phyloP scores from a whole-genome alignment of 1,139 yeast genomes.

The Hemisphaericaspora subhashii region DNA sequence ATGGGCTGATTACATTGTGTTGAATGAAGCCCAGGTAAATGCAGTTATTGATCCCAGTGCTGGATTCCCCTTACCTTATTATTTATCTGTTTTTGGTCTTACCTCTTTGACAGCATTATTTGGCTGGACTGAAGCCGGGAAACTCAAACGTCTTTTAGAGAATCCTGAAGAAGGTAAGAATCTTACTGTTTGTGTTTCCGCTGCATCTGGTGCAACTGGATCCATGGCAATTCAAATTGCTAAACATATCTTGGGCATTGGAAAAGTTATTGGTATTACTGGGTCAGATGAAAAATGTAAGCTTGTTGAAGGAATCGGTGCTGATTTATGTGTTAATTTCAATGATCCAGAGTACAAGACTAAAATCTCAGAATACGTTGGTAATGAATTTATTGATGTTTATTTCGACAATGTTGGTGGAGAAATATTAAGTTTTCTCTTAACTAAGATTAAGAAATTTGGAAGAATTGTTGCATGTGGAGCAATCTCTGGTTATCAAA shows the following conservation, averaged over 20 bases:
- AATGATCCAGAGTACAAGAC: slow-evolving; percentile 43
- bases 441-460: slow-evolving; percentile 37
- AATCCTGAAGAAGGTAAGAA: slow-evolving; percentile 29
- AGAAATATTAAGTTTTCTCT: slow-evolving; percentile 48
- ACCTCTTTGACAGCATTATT: slow-evolving; percentile 66
- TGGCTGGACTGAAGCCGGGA: slow-evolving; percentile 49
- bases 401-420: slow-evolving; percentile 70
- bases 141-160: slow-evolving; percentile 23
- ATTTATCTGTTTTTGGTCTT: slow-evolving; percentile 41
- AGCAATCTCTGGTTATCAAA: slow-evolving; percentile 59
- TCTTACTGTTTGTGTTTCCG: slow-evolving; percentile 51
- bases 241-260: slow-evolving; percentile 51
- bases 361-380: slow-evolving; percentile 46
- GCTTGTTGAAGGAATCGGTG: slow-evolving; percentile 57
- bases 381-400: slow-evolving; percentile 43
- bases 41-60: slow-evolving; percentile 24
- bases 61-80: slow-evolving; percentile 26
- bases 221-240: slow-evolving; percentile 62
- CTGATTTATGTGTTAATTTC: slow-evolving; percentile 56
- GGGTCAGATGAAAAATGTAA: slow-evolving; percentile 59
- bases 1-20: slow-evolving; percentile 34
- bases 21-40: slow-evolving; percentile 20
- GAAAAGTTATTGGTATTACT: slow-evolving; percentile 62
- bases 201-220: slow-evolving; percentile 74
- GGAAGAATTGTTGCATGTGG: slow-evolving; percentile 62